These are phyloP conservation scores for Schizosaccharomyces japonicus DNA, from an alignment of 805 yeast genomes.

Conservation along the genomic window DNA sequence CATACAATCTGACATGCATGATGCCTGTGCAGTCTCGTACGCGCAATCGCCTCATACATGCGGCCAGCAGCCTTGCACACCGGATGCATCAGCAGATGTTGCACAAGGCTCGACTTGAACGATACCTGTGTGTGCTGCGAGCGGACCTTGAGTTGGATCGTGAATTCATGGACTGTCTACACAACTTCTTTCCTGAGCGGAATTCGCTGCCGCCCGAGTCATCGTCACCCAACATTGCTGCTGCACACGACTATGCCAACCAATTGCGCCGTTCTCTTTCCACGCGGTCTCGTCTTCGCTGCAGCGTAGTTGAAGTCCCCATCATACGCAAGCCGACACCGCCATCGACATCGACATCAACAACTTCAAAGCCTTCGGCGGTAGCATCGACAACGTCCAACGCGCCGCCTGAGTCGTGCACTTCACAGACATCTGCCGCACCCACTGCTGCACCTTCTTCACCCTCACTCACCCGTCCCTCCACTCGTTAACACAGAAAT, in stretches of 20 bases:
- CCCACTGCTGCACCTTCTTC: not conserved
- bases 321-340: too few relatives aligned
- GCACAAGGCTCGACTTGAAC: not conserved
- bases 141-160: not conserved
- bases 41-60: not conserved
- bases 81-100: not conserved
- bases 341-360: too few relatives aligned
- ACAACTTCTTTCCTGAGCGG: not conserved
- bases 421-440: too few relatives aligned
- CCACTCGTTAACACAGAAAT: not conserved
- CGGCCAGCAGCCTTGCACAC: not conserved
- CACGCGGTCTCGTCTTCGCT: too few relatives aligned
- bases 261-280: too few relatives aligned
- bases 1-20: not conserved
- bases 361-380: not conserved
- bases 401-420: not conserved
- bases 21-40: not conserved
- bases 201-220: too few relatives aligned
- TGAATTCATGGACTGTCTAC: not conserved
- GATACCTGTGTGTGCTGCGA: not conserved
- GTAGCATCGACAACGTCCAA: not conserved
- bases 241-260: too few relatives aligned
- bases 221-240: too few relatives aligned
- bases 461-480: not conserved
- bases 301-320: too few relatives aligned